Base-by-base conservation (phyloP, 805 yeast species). In the Candida easanensis region DNA sequence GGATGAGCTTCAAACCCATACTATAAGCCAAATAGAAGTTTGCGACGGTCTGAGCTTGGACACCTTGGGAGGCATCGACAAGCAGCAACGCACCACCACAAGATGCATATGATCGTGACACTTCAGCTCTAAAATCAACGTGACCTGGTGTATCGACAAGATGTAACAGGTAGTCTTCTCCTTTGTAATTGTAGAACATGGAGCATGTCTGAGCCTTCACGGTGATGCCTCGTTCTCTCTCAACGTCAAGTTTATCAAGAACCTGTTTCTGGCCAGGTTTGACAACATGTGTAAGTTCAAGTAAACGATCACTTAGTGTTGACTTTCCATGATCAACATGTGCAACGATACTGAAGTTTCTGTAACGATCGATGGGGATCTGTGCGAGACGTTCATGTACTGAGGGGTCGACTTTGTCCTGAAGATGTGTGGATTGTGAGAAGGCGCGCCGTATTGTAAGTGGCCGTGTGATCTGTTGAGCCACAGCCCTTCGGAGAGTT, bases 11-110 rank as follows among this genome's bases (percentile, higher is more conserved):
- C 49, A 93, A 73, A 9, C 83, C 86, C 80, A 88, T 76, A 44
- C 91, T 83, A 58, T 85, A 84, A 0, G 98, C 99, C 43, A 91
- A 70, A 57, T 84, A 88, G 65, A 87, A 91, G 62, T 93, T 91
- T 19, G 99, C 97, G n/a, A 91, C 97, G 0, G 99, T 93, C 62
- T 91, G 99, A 0, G 98, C 98, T 62, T 89, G 97, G 4, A 91
- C 89, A 39, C 98, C 98, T 58, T 93, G 97, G 2, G 91, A 76
- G 2, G 98, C 98, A 69, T 93, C 99, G 2, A 91, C 95, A 18
- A 91, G 64, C 32, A 91, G 63, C 32, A 91, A 66, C 0, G 97
- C 97, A 13, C 98, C 98, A 28, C 90, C 95, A 69, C 97, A 93
- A 0, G 97, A 86, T 2, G 97, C 97, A 64, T 90, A 90, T 7